Percentiles rank a stretch among this genome's conserved stretches.
Conservation (phyloP, 1,284 basidiomycete species). For the Cryptococcus deneoformans region DNA sequence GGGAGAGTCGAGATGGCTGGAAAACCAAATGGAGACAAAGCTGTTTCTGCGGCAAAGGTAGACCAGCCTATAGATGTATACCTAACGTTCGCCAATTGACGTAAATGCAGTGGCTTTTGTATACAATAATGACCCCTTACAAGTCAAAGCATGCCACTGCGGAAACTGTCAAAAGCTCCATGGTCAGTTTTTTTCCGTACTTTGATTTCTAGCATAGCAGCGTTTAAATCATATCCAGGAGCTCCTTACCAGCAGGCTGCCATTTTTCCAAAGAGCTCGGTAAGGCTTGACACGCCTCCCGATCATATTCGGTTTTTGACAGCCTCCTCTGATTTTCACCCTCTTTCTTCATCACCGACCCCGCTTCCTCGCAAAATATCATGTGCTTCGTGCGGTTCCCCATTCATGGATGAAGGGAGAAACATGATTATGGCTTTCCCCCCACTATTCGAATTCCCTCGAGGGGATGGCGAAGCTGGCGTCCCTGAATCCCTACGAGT, state of each 20-base stretch:
- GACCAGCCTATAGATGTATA: not conserved
- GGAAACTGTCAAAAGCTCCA: slow-evolving; percentile 36
- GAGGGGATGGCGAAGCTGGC: slow-evolving; percentile 16
- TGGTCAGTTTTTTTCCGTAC: slow-evolving; percentile 18
- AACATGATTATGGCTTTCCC: slow-evolving; percentile 42
- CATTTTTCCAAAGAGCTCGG: slow-evolving; percentile 30
- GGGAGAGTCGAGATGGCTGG: slow-evolving; percentile 23
- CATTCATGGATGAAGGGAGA: slow-evolving; percentile 35
- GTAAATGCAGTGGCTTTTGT: slow-evolving; percentile 23
- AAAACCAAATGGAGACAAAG: slow-evolving; percentile 29
- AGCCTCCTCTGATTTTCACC: slow-evolving; percentile 35
- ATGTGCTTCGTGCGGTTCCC: slow-evolving; percentile 31
- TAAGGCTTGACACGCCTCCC: slow-evolving; percentile 23
- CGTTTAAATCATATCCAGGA: slow-evolving; percentile 8
- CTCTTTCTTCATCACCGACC: slow-evolving; percentile 27
- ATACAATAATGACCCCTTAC: slow-evolving; percentile 21
- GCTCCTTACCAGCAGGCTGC: slow-evolving; percentile 32
- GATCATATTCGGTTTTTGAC: slow-evolving; percentile 34
- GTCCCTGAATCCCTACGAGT: slow-evolving; percentile 24
- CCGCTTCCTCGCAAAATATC: slow-evolving; percentile 34
- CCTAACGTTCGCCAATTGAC: not conserved
- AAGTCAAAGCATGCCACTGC: slow-evolving; percentile 35
- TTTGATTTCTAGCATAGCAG: not conserved
- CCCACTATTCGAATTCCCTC: slow-evolving; percentile 29
- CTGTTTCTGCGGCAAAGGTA: slow-evolving; percentile 38